Base-by-base conservation (phyloP, 2,329 filamentous ascomycete species). In the Aulographum hederae region DNA sequence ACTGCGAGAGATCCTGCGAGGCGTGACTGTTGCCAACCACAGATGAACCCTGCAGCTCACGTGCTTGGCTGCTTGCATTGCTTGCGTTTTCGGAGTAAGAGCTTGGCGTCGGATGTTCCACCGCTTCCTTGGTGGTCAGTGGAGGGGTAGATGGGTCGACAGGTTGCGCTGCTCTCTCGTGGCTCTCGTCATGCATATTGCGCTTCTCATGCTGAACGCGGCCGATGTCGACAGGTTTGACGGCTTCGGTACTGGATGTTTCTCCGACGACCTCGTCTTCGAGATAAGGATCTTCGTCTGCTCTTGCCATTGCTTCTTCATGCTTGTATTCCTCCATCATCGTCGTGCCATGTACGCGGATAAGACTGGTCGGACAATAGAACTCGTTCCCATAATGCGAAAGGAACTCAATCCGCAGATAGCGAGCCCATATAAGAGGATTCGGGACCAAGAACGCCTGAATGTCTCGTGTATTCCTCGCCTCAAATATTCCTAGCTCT, bases 311-410 rank as follows among this genome's bases (percentile, higher is more conserved):
- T 40, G 91, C 81, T 34, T 79, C 75, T 34, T 92, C 79, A 47
- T 86, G 82, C 59, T 79, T 81, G 34, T 86, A 85, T 49, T 98
- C 84, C 44, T 95, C 71, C 73, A 98, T 78, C 61, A 93, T 89
- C 0, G 86, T 78, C 14, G 73, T 93, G 5, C 89, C 89, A 53
- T 98, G 89, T 4, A 98, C 78, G 33, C 89, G 72, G 32, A 98
- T 61, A 13, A 98, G 57, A 37, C 86, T 94, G 12, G 98, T 61
- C 0, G 89, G 89, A 46, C 89, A 98, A 50, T 93, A 98, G 50
- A 80, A 98, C 50, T 98, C 89, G 43, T 85, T 92, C 6, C 89
- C 89, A 50, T 86, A 98, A 50, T 98, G 86, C 4, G 73, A 82
- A 30, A 95, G 52, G 40, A 95, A 89, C 48, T 98, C 89, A 36